Evolutionary conservation across 2,329 filamentous ascomycete species (phyloP).

Genomic region (Fusarium miscanthi): DNA sequence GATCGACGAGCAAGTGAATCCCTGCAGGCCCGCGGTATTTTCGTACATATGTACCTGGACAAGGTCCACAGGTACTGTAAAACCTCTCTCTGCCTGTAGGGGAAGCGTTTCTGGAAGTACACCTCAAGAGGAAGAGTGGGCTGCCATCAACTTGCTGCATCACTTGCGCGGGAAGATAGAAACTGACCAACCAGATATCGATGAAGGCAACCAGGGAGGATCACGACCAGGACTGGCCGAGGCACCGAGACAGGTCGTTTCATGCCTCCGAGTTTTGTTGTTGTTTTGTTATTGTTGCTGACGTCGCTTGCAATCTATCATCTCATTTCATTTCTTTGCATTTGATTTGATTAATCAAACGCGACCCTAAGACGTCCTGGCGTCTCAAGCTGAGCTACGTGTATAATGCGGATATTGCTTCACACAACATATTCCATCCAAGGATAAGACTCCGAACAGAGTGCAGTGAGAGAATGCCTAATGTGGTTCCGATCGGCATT

Average conservation of each 20-base stretch:
- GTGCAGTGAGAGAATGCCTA: constrained; percentile 10
- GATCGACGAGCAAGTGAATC: constrained; percentile 37
- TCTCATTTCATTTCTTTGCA: constrained; percentile 3
- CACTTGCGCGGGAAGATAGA: constrained; percentile 31
- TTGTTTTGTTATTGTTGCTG: constrained; percentile 25
- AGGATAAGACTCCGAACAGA: not conserved
- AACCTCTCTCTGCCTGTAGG: constrained; percentile 12
- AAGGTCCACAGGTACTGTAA: not conserved
- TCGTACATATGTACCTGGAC: constrained; percentile 25
- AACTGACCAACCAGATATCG: constrained; percentile 31
- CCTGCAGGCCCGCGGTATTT: constrained; percentile 35
- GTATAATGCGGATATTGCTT: constrained; percentile 24
- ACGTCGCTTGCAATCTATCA: constrained; percentile 10
- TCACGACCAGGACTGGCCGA: constrained; percentile 20
- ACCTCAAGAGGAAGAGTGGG: constrained; percentile 33
- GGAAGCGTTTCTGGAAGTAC: constrained; percentile 44
- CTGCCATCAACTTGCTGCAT: constrained; percentile 20
- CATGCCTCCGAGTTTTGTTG: constrained; percentile 22
- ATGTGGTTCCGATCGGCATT: constrained; percentile 27
- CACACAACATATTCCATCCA: not conserved
- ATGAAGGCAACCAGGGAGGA: constrained; percentile 15
- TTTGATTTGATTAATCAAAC: constrained; percentile 29
- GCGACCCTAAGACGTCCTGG: not conserved
- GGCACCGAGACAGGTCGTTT: constrained; percentile 18
- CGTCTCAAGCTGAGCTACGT: constrained; percentile 9